These are phyloP conservation scores for Termitomyces sp. DNA, from an alignment of 768 basidiomycete genomes.

Conservation along the genomic window DNA sequence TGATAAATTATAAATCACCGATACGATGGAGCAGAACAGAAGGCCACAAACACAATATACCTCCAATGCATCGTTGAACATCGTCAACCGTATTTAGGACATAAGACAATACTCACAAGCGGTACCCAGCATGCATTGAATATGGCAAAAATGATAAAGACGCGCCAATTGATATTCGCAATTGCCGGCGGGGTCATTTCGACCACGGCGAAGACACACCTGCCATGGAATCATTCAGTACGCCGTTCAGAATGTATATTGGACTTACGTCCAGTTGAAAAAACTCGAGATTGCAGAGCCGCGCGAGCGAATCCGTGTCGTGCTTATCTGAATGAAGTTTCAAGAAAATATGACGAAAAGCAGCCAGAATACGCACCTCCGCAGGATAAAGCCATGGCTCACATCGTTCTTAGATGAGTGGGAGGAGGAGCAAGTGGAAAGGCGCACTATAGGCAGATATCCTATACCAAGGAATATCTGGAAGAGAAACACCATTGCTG, in stretches of 20 bases:
- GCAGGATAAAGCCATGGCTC: conserved; percentile 31
- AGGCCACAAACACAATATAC: conserved; percentile 11
- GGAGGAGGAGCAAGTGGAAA: background rate
- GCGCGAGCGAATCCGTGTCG: conserved; percentile 30
- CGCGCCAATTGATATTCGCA: conserved; percentile 35
- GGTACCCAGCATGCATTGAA: conserved; percentile 39
- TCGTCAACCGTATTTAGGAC: background rate
- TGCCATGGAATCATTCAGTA: background rate
- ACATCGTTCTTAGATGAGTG: background rate
- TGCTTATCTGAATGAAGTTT: conserved; percentile 22
- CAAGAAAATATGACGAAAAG: no score
- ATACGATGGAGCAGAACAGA: background rate
- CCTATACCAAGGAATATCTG: conserved; percentile 35
- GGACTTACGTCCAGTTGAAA: conserved; percentile 25
- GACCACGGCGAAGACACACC: conserved; percentile 33
- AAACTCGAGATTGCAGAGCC: conserved; percentile 28
- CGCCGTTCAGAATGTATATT: background rate
- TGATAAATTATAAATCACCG: background rate
- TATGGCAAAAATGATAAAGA: conserved; percentile 40
- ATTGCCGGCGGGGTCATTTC: conserved; percentile 38
- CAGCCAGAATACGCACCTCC: conserved; percentile 13
- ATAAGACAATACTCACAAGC: conserved; percentile 24
- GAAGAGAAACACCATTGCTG: conserved; percentile 35
- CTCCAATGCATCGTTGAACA: background rate
- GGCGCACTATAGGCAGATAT: conserved; percentile 30